Evolutionary conservation across 2,329 filamentous ascomycete genomes (phyloP), one percentile per base, ranked within the genome.

Genomic region (Clarireedia paspali): DNA sequence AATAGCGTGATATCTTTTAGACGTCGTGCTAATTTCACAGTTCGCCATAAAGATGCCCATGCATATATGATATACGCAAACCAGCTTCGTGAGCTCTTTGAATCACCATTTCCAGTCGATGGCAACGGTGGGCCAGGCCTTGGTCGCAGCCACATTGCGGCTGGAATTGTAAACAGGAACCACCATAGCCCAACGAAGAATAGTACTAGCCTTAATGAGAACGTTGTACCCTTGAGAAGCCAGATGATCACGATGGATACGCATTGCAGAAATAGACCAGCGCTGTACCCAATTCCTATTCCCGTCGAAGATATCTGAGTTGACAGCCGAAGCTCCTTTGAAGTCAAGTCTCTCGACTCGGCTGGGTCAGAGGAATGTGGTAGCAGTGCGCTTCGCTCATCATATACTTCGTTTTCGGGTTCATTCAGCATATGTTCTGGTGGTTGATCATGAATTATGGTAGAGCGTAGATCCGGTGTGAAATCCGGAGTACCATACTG

Each of bases 141-240:
- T 4, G 91, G 84, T 42, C 92, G 84, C 30, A 99, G 77, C 87
- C 91, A 96, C 64, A 95, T 72, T 2, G 89, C 89, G 0, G 90
- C 85, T 0, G 94, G 94, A 55, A 97, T 83, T 3, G 89, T 95
- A 70, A 99, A 97, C 36, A 88, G 57, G 46, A 91, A 83, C 94
- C 94, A 99, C 94, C 94, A 99, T 27, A 83, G 71, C 36, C 94
- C 94, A 53, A 97, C 85, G 56, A 91, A 73, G 70, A 95, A 91
- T 9, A 99, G 79, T 0, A 94, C 92, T 3, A 97, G 77, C 3
- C 91, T 85, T 47, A 96, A 84, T 0, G 90, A 88, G 76, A 91
- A 91, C 0, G 87, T 91, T 3, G 88, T 88, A 58, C 89, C 91
- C 39, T 83, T 79, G 68, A 89, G 82, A 2, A 76, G 73, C 40